Evolutionary conservation across 2,329 filamentous ascomycete genomes (phyloP), one percentile per base, ranked within the genome.

Genomic region (Clarireedia sp.): DNA sequence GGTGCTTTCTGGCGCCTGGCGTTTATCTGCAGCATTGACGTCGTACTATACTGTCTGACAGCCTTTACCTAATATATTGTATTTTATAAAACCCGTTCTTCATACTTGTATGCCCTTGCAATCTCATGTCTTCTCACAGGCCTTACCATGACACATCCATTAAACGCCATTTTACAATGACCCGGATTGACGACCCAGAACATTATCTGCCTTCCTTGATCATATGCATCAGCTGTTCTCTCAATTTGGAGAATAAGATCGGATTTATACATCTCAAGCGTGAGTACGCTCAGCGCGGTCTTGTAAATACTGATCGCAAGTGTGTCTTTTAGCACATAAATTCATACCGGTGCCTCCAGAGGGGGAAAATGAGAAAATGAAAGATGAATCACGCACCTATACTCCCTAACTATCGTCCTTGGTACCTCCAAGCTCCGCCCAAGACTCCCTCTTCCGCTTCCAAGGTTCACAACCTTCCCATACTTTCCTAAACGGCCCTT

Each of bases 241-340:
- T 24, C 23, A 9, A 14, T 40, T 17, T 33, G 16, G 3, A 23
- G 14, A 14, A 23, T 6, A 6, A 40, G 6, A 48, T 67, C 63
- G 3, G 24, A 50, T 23, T 59, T 60, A 52, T 65, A 60, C 57
- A 63, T 53, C 48, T 63, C 60, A 23, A 70, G 63, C 3, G 69
- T 70, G 14, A 73, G 62, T 59, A 71, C 72, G 60, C 73, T 72
- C 51, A 75, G 59, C 67, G 59, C 0, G 59, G 66, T 49, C 21
- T 49, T 49, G 9, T 16, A 21, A 17, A 49, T 12, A 37, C 19
- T 47, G 12, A 14, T 12, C 16, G 12, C 38, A 33, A 9, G 29
- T 33, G 24, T 12, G 10, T 41, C 16, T n/a, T 4, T 47, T 47
- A 47, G 12, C 24, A 16, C 1, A 17, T 47, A 23, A 16, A 16